Conservation (phyloP, 1,139 yeast genomes). For the Pneumocystis murina region DNA sequence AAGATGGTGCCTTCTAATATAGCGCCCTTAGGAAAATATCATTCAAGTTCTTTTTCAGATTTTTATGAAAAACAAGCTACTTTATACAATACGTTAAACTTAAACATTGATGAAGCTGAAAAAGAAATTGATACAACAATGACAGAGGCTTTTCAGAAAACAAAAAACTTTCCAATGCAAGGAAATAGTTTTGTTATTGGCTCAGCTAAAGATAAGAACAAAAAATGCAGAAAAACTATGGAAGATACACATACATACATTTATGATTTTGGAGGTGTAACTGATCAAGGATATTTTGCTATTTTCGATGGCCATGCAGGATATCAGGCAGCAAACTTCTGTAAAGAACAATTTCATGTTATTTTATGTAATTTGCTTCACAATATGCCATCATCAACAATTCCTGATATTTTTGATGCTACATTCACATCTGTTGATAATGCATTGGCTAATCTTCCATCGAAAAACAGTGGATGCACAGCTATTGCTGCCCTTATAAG, state of each 20-base stretch:
- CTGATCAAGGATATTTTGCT: slow-evolving; percentile 93
- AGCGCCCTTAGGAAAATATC: not conserved
- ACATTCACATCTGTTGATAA: slow-evolving; percentile 61
- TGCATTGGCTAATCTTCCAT: slow-evolving; percentile 37
- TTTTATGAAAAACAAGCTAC: not conserved
- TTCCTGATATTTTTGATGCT: slow-evolving; percentile 24
- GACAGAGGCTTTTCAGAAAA: not conserved
- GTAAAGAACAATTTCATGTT: slow-evolving; percentile 75
- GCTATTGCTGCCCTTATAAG: slow-evolving; percentile 87
- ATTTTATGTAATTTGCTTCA: slow-evolving; percentile 41
- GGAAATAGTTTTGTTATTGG: slow-evolving; percentile 39
- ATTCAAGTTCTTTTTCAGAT: not conserved
- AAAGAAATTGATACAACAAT: not conserved
- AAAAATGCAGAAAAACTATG: slow-evolving; percentile 74
- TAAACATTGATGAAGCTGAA: not conserved
- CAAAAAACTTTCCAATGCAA: not conserved
- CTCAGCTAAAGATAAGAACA: slow-evolving; percentile 75
- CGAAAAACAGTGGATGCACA: slow-evolving; percentile 73
- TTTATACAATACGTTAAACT: not conserved
- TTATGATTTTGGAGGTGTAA: slow-evolving; percentile 74
- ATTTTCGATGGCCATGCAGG: slow-evolving; percentile 98
- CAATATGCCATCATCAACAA: slow-evolving; percentile 18
- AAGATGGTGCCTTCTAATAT: not conserved
- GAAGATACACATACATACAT: slow-evolving; percentile 93
- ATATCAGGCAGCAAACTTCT: slow-evolving; percentile 83